These are phyloP conservation scores for Citrus glauca DNA, from an alignment of 345 rosid species.

Conservation along the genomic window DNA sequence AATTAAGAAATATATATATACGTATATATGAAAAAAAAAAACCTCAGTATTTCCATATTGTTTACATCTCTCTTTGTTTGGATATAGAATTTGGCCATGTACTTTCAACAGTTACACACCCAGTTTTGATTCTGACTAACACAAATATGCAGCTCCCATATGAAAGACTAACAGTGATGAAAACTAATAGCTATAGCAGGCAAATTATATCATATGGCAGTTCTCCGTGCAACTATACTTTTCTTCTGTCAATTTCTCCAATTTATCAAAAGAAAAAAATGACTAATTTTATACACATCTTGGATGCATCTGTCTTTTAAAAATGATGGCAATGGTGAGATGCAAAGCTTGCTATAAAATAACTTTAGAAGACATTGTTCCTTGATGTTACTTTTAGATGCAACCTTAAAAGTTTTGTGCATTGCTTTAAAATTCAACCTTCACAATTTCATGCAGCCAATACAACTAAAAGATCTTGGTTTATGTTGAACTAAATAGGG, in stretches of 20 bases:
- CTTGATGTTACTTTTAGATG: background rate
- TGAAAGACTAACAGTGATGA: background rate
- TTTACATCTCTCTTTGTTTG: background rate
- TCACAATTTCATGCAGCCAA: background rate
- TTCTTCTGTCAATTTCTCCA: background rate
- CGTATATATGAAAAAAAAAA: background rate
- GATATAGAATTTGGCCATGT: background rate
- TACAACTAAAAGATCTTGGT: background rate
- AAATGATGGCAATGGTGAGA: background rate
- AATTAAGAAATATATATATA: background rate
- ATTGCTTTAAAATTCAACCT: background rate
- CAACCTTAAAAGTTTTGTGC: background rate
- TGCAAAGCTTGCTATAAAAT: background rate
- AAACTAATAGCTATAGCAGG: background rate
- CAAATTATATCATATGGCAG: background rate
- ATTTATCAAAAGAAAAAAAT: background rate
- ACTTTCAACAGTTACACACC: background rate
- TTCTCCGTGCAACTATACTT: background rate
- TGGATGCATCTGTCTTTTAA: background rate
- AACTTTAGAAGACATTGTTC: background rate
- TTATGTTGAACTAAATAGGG: background rate
- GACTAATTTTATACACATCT: background rate
- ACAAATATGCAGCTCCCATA: background rate
- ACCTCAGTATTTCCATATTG: background rate
- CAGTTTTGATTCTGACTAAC: background rate